Percentiles rank a stretch among this genome's conserved stretches.
Conservation (phyloP, 2,329 filamentous ascomycete species). For the Epichloe festucae region DNA sequence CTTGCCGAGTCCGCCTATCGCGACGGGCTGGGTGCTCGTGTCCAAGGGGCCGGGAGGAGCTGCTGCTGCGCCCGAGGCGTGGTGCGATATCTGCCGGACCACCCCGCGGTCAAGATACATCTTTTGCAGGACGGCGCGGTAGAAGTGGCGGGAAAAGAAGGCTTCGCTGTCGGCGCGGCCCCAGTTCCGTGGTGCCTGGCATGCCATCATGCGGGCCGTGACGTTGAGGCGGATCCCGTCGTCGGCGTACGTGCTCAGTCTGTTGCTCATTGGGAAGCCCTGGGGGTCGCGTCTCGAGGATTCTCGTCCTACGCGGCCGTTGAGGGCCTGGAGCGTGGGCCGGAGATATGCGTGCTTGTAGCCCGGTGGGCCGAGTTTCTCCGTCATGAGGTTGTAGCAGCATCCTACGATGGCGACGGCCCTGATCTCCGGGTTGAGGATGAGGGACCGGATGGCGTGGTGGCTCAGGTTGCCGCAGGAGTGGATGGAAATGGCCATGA, state of each 20-base stretch:
- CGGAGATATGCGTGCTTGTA: slow-evolving; percentile 73
- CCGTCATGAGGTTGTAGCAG: slow-evolving; percentile 94
- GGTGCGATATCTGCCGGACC: slow-evolving; percentile 45
- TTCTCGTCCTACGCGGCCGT: slow-evolving; percentile 55
- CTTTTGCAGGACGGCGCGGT: slow-evolving; percentile 76
- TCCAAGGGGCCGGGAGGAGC: slow-evolving; percentile 29
- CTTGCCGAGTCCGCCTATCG: slow-evolving; percentile 77
- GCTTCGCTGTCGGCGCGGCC: slow-evolving; percentile 62
- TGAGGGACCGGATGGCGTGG: slow-evolving; percentile 75
- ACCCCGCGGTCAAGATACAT: slow-evolving; percentile 82
- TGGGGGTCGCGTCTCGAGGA: slow-evolving; percentile 68
- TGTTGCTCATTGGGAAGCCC: slow-evolving; percentile 83
- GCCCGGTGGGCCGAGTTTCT: slow-evolving; percentile 73
- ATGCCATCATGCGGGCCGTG: slow-evolving; percentile 95
- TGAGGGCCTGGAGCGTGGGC: slow-evolving; percentile 51
- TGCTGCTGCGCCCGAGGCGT: background rate
- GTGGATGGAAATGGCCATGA: slow-evolving; percentile 91
- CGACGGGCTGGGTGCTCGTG: slow-evolving; percentile 61
- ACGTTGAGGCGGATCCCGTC: slow-evolving; percentile 78
- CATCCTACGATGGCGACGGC: slow-evolving; percentile 95
- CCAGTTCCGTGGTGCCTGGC: slow-evolving; percentile 93
- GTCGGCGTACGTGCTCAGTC: slow-evolving; percentile 43
- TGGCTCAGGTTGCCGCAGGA: slow-evolving; percentile 97
- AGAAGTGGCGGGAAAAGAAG: slow-evolving; percentile 92
- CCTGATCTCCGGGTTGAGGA: slow-evolving; percentile 70